Conservation (phyloP, 306 rosid genomes). For the Cicer yamashitae region DNA sequence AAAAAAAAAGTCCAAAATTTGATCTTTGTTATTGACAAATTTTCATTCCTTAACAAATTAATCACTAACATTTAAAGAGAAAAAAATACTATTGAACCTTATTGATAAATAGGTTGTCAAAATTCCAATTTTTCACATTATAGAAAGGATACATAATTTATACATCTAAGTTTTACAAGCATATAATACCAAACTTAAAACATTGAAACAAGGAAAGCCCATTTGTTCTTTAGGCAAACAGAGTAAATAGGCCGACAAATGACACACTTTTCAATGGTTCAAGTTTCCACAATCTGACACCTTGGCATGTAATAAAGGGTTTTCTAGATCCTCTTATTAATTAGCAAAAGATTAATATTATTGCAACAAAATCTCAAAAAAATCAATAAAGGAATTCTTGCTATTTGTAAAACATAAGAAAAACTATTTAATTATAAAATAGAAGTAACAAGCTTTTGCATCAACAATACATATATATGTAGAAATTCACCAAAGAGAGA, state of each 20-base stretch:
- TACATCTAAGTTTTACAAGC: not conserved
- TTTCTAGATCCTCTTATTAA: constrained; percentile 41
- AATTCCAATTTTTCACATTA: not conserved
- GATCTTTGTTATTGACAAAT: no score
- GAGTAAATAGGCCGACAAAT: constrained; percentile 23
- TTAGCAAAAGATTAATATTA: not conserved
- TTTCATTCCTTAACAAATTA: no score
- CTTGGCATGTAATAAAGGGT: constrained; percentile 37
- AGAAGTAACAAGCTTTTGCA: constrained; percentile 42
- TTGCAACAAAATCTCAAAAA: not conserved
- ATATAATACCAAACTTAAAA: constrained; percentile 39
- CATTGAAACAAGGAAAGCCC: constrained; percentile 19
- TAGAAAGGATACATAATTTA: constrained; percentile 13
- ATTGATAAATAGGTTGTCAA: constrained; percentile 15
- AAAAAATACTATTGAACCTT: not conserved
- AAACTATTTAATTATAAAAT: constrained; percentile 37
- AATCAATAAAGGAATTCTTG: constrained; percentile 6
- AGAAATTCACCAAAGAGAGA: constrained; percentile 59
- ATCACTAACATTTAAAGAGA: no score
- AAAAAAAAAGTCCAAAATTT: no score
- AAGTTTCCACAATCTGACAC: constrained; percentile 67
- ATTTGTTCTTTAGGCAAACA: constrained; percentile 27
- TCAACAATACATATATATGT: constrained; percentile 46
- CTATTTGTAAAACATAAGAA: not conserved
- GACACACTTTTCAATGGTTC: constrained; percentile 56